Base-by-base conservation (phyloP, 2,329 filamentous ascomycete genomes). In the Curvularia verruculosa region DNA sequence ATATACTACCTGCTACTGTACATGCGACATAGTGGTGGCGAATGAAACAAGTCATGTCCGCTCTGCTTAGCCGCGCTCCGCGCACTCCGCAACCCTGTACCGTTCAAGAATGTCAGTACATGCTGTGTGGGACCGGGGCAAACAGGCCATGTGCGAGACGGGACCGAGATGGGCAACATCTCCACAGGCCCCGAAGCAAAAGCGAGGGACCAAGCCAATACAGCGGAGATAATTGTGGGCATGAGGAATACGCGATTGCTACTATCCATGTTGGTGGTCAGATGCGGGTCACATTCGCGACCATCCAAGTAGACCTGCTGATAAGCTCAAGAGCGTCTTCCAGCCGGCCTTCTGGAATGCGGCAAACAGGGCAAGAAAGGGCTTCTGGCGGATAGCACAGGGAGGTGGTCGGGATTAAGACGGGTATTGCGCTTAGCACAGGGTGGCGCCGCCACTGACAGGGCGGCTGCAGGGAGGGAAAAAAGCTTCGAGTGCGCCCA, bases 401-500 rank as follows among this genome's bases (percentile, higher is more conserved):
- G 54, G 24, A 47, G 48, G 41, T 18, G 43, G 24, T 50, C 54
- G 54, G 54, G 50, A 49, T 54, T 57, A 57, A 54, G 18, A 39
- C 50, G 54, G 54, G 39, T n/a, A 49, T 45, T 26, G 43, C 54
- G 54, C 49, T 56, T 56, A 48, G 21, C 13, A 36, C 45, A 51
- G 54, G 39, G 23, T 47, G 29, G 44, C 37, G 36, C 23, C 29
- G 37, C 44, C 49, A 52, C 37, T 49, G 44, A 53, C 39, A 53
- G 34, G 36, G 43, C 19, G 9, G 8, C 37, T 34, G 39, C 29
- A 26, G 18, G 15, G 5, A n/a, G n/a, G 26, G 46, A 3, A 18
- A 28, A 52, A 52, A 52, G 45, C 49, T 51, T 47, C 18, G 26
- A 34, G 40, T 45, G 54, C 54, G 40, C 57, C 57, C 58, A n/a